These are phyloP conservation scores for Kwoniella newhampshirensis DNA, from an alignment of 768 basidiomycete genomes.

Conservation along the genomic window DNA sequence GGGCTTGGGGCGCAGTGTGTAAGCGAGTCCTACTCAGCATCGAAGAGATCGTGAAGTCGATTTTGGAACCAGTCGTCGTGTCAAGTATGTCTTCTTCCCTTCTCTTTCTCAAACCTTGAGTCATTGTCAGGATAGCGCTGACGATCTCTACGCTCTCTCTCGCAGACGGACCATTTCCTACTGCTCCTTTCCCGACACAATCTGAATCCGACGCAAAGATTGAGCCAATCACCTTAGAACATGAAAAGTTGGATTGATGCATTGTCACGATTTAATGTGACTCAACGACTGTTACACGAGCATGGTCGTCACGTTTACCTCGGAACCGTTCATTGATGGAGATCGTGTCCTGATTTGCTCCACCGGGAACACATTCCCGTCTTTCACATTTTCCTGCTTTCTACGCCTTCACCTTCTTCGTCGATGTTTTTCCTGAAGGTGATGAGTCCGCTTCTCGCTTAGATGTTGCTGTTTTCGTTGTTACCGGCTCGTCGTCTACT, in stretches of 20 bases:
- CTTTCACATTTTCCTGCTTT: neutral
- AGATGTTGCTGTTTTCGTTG: neutral
- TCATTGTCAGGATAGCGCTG: neutral
- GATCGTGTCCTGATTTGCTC: no score
- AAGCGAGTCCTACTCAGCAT: constrained; percentile 75
- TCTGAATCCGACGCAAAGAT: constrained; percentile 25
- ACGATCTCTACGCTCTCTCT: no score
- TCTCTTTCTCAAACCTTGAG: neutral
- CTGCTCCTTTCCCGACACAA: constrained; percentile 12
- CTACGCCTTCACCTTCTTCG: constrained; percentile 13
- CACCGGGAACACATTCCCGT: no score
- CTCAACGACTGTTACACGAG: no score
- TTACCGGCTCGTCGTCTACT: constrained; percentile 5
- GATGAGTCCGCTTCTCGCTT: constrained; percentile 1
- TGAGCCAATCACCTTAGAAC: constrained; percentile 33
- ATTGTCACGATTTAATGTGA: neutral
- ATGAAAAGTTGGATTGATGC: constrained; percentile 38
- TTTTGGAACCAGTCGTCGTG: constrained; percentile 43
- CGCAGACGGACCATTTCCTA: constrained; percentile 16
- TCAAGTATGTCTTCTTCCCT: neutral
- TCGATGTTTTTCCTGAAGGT: neutral
- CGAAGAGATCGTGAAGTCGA: constrained; percentile 69
- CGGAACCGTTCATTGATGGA: no score
- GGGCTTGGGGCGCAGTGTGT: constrained; percentile 94
- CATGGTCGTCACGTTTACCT: no score